Percentiles rank a stretch among this genome's conserved stretches.
These are phyloP conservation scores for Aquilaria agallochum DNA, from an alignment of 441 rosid species.

Conservation along the genomic window DNA sequence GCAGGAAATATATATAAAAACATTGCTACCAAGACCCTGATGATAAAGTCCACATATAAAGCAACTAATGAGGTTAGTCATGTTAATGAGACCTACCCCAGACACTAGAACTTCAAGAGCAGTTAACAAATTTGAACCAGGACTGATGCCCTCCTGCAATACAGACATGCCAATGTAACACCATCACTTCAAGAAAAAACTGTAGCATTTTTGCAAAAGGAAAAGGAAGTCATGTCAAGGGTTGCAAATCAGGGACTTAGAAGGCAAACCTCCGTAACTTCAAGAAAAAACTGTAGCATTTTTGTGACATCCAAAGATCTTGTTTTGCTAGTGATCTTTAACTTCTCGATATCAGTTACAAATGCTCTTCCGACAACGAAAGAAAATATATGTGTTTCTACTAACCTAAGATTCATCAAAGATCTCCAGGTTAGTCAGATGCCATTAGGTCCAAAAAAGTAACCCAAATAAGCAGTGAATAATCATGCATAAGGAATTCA, in stretches of 20 bases:
- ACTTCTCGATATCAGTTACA: conserved; percentile 96
- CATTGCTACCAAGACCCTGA: not conserved
- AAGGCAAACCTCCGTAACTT: conserved; percentile 68
- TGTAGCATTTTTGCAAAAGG: conserved; percentile 10
- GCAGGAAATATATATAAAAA: not conserved
- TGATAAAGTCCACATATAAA: conserved; percentile 3
- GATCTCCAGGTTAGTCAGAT: conserved; percentile 26
- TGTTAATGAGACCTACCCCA: conserved; percentile 61
- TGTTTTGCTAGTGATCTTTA: conserved; percentile 90
- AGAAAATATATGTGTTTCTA: conserved; percentile 97
- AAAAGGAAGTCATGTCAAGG: conserved; percentile 5
- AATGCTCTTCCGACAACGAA: conserved; percentile 99
- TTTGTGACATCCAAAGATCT: conserved; percentile 74
- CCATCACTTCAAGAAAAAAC: conserved; percentile 7
- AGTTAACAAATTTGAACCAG: conserved; percentile 89
- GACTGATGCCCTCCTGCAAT: conserved; percentile 82
- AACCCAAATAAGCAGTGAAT: too few relatives aligned
- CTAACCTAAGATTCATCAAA: conserved; percentile 74
- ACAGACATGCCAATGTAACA: conserved; percentile 21
- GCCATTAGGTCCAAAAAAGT: not conserved
- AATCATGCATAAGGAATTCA: too few relatives aligned
- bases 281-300: conserved; percentile 74
- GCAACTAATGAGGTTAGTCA: conserved; percentile 7
- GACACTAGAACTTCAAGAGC: conserved; percentile 94
- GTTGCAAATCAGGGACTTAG: conserved; percentile 7